Evolutionary conservation across 2,329 filamentous ascomycete species (phyloP), one percentile per base, ranked within the genome.

Genomic region (Orbilia ellipsospora): DNA sequence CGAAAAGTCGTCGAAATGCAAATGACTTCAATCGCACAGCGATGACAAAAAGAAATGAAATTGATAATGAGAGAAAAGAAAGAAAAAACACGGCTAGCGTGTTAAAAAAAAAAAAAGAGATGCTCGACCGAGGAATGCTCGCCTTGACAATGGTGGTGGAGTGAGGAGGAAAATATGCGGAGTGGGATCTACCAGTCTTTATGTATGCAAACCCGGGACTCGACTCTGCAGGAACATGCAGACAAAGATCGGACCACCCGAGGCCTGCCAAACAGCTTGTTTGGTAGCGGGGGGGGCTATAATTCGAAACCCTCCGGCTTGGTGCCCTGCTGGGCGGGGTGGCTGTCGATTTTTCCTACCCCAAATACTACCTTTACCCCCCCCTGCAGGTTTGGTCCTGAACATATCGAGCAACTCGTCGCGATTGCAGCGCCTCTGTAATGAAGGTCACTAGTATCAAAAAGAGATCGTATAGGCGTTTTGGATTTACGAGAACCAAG

Each of bases 51-150:
- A 44, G 51, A 12, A n/a, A 52, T 40, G 64, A 65, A 65, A 42
- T 50, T 40, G 23, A 18, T 44, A 64, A 63, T 45, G 64, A 69
- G 65, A 31, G 64, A 67, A 68, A 65, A 57, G 62, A 75, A 54
- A 44, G 61, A 68, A 68, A 54, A 57, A 69, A 31, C 72, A 69
- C 72, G 64, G 55, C 72, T 75, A 69, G 72, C 72, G 72, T 75
- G 72, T 75, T 63, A 28, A 65, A 42, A 68, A 23, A 60, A 59
- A 60, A 67, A 48, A 59, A 56, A 65, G 26, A 61, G 68, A 61
- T 60, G 61, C 51, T 62, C 62, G 60, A 74, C 64, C 72, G 64
- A 65, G 50, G 72, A 69, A 75, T 75, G 72, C 59, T 62, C 63
- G 55, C 48, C 48, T 73, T 65, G 63, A 57, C 45, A 69, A 55